Evolutionary conservation across 2,329 filamentous ascomycete species (phyloP).

Genomic region (Chrysosphaeria jannelii): DNA sequence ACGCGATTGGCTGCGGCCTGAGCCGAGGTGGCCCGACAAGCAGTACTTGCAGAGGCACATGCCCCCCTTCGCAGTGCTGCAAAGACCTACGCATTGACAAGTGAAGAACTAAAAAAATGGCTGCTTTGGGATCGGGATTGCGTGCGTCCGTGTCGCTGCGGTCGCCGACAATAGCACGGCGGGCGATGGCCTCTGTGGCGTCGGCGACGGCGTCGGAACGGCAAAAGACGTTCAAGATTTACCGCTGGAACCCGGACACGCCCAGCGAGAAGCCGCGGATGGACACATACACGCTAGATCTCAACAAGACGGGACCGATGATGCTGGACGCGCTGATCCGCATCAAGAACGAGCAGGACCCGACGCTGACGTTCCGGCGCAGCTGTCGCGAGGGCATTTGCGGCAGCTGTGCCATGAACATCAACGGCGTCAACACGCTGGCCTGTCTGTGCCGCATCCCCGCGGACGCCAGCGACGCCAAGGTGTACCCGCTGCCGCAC

Average conservation of each 20-base stretch:
- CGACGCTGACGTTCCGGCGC: conserved; percentile 81
- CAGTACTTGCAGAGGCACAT: too few relatives aligned
- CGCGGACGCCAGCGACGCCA: conserved; percentile 54
- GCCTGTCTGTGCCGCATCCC: conserved; percentile 95
- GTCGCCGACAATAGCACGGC: conserved; percentile 10
- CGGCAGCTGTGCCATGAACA: conserved; percentile 98
- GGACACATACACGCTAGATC: conserved; percentile 79
- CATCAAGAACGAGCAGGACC: conserved; percentile 98
- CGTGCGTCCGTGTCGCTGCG: conserved; percentile 10
- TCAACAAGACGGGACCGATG: conserved; percentile 99
- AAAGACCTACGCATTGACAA: too few relatives aligned
- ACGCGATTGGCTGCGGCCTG: too few relatives aligned
- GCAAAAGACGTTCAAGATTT: conserved; percentile 92
- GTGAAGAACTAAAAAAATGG: too few relatives aligned
- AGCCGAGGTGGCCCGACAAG: too few relatives aligned
- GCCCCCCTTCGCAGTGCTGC: too few relatives aligned
- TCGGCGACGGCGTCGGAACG: conserved; percentile 24
- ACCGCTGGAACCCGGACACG: conserved; percentile 91
- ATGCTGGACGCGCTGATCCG: conserved; percentile 85
- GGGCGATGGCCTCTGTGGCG: conserved; percentile 21
- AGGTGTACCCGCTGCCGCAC: conserved; percentile 94
- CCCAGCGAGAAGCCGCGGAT: conserved; percentile 81
- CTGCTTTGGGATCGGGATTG: too few relatives aligned
- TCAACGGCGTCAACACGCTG: conserved; percentile 92
- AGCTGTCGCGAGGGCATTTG: conserved; percentile 97